Percentiles rank a stretch among this genome's conserved stretches.
phyloP scores from a whole-genome alignment of 2,329 filamentous ascomycete species.

The Paraphaeosphaeria minitans region DNA sequence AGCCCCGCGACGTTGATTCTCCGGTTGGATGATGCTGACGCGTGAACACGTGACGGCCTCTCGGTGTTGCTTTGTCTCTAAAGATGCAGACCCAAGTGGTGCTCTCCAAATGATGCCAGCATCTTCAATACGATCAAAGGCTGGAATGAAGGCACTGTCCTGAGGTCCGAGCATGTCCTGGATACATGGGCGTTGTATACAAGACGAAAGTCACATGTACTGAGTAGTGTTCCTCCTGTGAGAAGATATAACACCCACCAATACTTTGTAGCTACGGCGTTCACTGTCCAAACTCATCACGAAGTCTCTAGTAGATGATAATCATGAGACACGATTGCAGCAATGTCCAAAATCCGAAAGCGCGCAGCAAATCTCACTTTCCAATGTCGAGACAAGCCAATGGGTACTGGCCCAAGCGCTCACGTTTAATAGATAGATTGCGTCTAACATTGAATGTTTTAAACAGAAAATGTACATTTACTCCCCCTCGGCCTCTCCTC shows the following conservation, averaged over 20 bases:
- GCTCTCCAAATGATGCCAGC: background rate
- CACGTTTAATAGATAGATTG: constrained; percentile 2
- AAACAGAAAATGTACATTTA: constrained; percentile 15
- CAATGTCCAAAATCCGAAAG: no score
- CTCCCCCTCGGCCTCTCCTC: background rate
- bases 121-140: no score
- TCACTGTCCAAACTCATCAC: no score
- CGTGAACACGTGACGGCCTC: constrained; percentile 13
- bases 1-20: constrained; percentile 13
- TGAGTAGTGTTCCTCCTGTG: no score
- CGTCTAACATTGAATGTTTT: background rate
- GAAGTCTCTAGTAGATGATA: no score
- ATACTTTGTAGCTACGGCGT: no score
- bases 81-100: background rate
- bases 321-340: no score
- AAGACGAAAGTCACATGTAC: no score
- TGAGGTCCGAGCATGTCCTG: no score
- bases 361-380: background rate
- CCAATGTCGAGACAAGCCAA: background rate
- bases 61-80: background rate
- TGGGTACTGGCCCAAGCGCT: background rate
- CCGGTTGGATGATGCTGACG: constrained; percentile 9
- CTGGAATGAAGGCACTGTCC: no score
- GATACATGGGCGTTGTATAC: no score
- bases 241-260: no score